Percentiles rank a stretch among this genome's conserved stretches.
phyloP scores from a whole-genome alignment of 1,139 yeast species.

The Nakaseomyces glabratus region DNA sequence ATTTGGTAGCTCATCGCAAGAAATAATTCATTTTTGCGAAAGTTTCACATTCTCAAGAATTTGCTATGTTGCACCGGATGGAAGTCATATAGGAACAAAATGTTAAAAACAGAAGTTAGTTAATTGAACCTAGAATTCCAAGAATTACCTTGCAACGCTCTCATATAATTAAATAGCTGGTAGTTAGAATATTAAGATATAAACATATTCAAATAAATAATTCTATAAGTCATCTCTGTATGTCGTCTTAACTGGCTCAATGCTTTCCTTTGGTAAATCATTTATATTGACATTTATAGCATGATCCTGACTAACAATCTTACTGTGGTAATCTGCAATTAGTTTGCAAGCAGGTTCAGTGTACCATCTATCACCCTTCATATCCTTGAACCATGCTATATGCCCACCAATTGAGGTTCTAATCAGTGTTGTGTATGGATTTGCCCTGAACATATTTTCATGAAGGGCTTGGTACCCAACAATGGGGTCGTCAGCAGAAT shows the following conservation, averaged over 20 bases:
- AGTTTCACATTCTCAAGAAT: no score
- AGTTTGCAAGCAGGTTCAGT: slow-evolving; percentile 35
- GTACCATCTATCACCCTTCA: slow-evolving; percentile 47
- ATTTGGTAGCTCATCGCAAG: no score
- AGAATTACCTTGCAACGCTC: no score
- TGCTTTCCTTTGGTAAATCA: slow-evolving; percentile 4
- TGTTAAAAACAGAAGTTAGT: no score
- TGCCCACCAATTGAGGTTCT: slow-evolving; percentile 59
- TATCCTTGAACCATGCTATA: slow-evolving; percentile 46
- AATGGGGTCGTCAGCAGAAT: slow-evolving; percentile 50
- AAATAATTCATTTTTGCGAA: no score
- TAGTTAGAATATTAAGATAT: neutral
- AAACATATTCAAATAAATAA: no score
- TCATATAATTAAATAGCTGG: no score
- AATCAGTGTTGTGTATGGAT: slow-evolving; percentile 49
- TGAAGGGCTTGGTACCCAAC: slow-evolving; percentile 46
- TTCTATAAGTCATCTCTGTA: neutral
- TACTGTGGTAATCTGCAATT: slow-evolving; percentile 28
- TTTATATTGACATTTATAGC: slow-evolving; percentile 6
- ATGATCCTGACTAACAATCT: slow-evolving; percentile 10
- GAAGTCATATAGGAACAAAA: no score
- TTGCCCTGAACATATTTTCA: slow-evolving; percentile 37
- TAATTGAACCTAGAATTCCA: no score
- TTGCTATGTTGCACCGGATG: no score
- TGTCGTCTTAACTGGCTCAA: slow-evolving; percentile 13